Percentiles rank a stretch among this genome's conserved stretches.
These are phyloP conservation scores for Lodderomyces theae DNA, from an alignment of 1,139 yeast genomes.

Conservation along the genomic window DNA sequence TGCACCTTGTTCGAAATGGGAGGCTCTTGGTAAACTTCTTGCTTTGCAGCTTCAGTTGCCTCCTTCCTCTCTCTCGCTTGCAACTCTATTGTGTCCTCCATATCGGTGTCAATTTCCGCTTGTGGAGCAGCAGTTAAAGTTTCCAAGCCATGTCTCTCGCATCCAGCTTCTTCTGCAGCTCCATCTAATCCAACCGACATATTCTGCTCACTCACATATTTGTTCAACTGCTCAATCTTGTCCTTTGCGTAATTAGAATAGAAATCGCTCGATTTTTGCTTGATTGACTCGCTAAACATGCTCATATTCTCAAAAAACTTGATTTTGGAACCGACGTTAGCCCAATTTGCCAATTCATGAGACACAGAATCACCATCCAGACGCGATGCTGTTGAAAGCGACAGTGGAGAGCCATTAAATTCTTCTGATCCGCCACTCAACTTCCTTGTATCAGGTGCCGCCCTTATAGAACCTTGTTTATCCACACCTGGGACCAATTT, in stretches of 20 bases:
- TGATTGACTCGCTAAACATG: conserved; percentile 25
- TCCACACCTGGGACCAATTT: not conserved
- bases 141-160: conserved; percentile 5
- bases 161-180: conserved; percentile 1
- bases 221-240: conserved; percentile 18
- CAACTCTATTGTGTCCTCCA: conserved; percentile 5
- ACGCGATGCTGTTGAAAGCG: not conserved
- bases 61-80: not conserved
- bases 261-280: conserved; percentile 24
- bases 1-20: not conserved
- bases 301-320: conserved; percentile 29
- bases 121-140: not conserved
- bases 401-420: not conserved
- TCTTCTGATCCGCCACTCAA: not conserved
- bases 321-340: conserved; percentile 17
- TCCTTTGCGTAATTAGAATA: conserved; percentile 21
- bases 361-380: conserved; percentile 3
- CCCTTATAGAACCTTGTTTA: not conserved
- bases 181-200: not conserved
- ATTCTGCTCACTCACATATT: conserved; percentile 16
- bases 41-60: not conserved
- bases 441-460: not conserved
- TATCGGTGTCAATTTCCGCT: conserved; percentile 2
- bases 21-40: not conserved
- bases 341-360: conserved; percentile 5